A percentile compares a stretch with the other conserved stretches of the same genome.
These are phyloP conservation scores for Cyberlindnera americana DNA, from an alignment of 805 yeast genomes.

Conservation along the genomic window DNA sequence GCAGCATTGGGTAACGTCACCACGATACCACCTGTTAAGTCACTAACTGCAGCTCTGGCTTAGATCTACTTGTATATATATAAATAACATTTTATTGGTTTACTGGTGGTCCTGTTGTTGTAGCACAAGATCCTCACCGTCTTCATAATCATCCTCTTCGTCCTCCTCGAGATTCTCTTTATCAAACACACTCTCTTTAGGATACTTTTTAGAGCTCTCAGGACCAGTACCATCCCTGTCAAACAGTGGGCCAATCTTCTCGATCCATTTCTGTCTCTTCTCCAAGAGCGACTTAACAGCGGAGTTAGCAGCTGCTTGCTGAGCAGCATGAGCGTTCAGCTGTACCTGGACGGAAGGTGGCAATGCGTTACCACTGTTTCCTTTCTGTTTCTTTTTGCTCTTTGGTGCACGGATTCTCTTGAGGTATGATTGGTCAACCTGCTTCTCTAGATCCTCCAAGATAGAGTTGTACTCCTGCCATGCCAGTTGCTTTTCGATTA, in stretches of 20 bases:
- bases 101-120: slow-evolving; percentile 19
- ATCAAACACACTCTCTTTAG: slow-evolving; percentile 23
- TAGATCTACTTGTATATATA: neutral
- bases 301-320: slow-evolving; percentile 70
- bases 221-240: slow-evolving; percentile 29
- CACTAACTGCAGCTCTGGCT: slow-evolving; percentile 44
- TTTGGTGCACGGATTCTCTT: slow-evolving; percentile 75
- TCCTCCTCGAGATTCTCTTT: slow-evolving; percentile 27
- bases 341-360: slow-evolving; percentile 32
- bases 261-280: slow-evolving; percentile 85
- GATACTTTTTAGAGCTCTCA: slow-evolving; percentile 23
- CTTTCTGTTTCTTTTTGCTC: slow-evolving; percentile 40
- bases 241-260: slow-evolving; percentile 85
- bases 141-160: slow-evolving; percentile 31
- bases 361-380: slow-evolving; percentile 22
- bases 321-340: slow-evolving; percentile 35
- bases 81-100: neutral
- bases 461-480: slow-evolving; percentile 93
- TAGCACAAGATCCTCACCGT: slow-evolving; percentile 31
- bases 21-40: slow-evolving; percentile 63
- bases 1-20: slow-evolving; percentile 87
- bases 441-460: slow-evolving; percentile 91
- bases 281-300: slow-evolving; percentile 79
- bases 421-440: slow-evolving; percentile 89
- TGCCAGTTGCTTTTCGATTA: slow-evolving; percentile 84